Evolutionary conservation across 2,329 filamentous ascomycete genomes (phyloP).

Genomic region (Eutypa lata): DNA sequence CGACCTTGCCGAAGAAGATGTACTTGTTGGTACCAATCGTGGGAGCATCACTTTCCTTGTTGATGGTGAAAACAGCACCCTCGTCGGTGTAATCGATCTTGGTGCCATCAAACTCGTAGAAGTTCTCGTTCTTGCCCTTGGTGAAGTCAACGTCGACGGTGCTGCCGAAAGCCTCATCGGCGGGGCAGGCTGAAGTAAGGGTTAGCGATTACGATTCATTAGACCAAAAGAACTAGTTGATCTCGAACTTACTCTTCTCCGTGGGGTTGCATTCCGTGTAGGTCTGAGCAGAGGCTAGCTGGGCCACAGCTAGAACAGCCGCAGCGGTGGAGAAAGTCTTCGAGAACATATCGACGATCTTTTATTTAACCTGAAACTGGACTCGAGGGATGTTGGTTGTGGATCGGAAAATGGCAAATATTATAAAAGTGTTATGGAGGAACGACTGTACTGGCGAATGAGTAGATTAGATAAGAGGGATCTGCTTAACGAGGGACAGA

Average conservation of each 20-base stretch:
- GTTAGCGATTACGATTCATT: slow-evolving; percentile 15
- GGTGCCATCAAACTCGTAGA: slow-evolving; percentile 46
- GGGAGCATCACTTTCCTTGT: slow-evolving; percentile 60
- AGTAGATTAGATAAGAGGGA: not conserved
- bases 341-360: slow-evolving; percentile 37
- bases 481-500: slow-evolving; percentile 1
- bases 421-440: not conserved
- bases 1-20: slow-evolving; percentile 93
- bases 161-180: slow-evolving; percentile 73
- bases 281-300: slow-evolving; percentile 53
- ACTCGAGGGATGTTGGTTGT: not conserved
- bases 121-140: slow-evolving; percentile 61
- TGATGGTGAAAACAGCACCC: slow-evolving; percentile 65
- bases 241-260: slow-evolving; percentile 41
- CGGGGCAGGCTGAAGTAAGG: slow-evolving; percentile 55
- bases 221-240: not conserved
- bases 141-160: slow-evolving; percentile 69
- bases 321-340: slow-evolving; percentile 43
- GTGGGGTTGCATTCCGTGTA: slow-evolving; percentile 54
- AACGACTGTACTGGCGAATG: not conserved
- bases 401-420: not conserved
- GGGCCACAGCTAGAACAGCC: slow-evolving; percentile 47
- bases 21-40: slow-evolving; percentile 79
- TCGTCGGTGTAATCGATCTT: slow-evolving; percentile 42
- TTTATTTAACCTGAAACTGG: not conserved